These are phyloP conservation scores for Phaffia australis DNA, from an alignment of 768 basidiomycete genomes.

Conservation along the genomic window DNA sequence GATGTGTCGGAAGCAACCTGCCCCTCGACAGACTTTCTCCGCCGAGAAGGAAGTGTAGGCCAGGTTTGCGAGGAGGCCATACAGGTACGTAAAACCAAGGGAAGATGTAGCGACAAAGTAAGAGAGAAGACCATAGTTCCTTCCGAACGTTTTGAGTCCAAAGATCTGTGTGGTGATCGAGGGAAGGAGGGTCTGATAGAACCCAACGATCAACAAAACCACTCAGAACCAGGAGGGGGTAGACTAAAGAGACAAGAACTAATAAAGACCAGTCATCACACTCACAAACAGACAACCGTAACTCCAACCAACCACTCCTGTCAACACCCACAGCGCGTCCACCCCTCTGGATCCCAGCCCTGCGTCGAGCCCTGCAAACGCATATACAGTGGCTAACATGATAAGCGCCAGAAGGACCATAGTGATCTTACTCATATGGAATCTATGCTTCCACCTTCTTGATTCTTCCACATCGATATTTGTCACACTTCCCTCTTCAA, in stretches of 20 bases:
- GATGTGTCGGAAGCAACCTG: too few relatives aligned
- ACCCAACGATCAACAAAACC: not conserved
- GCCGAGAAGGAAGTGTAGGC: too few relatives aligned
- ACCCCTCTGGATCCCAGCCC: conserved; percentile 1
- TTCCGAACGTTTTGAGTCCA: conserved; percentile 1
- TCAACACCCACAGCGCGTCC: conserved; percentile 8
- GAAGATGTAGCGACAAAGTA: conserved; percentile 14
- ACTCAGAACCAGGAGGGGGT: not conserved
- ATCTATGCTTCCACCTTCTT: not conserved
- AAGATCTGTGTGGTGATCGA: conserved; percentile 6
- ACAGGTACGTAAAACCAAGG: conserved; percentile 23
- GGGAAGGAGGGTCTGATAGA: conserved; percentile 11
- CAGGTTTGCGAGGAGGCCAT: conserved; percentile 13
- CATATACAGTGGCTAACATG: not conserved
- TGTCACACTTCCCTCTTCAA: not conserved
- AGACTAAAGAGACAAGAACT: not conserved
- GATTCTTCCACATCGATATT: not conserved
- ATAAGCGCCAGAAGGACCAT: conserved; percentile 12
- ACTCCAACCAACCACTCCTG: conserved; percentile 14
- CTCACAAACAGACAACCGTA: conserved; percentile 17
- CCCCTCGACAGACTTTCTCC: too few relatives aligned
- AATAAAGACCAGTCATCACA: not conserved
- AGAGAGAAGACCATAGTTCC: conserved; percentile 20
- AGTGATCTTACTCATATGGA: conserved; percentile 3
- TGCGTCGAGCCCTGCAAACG: conserved; percentile 6